A percentile compares a stretch with the other conserved stretches of the same genome.
Conservation (phyloP, 2,329 filamentous ascomycete genomes). For the Raffaelea ambrosiae region DNA sequence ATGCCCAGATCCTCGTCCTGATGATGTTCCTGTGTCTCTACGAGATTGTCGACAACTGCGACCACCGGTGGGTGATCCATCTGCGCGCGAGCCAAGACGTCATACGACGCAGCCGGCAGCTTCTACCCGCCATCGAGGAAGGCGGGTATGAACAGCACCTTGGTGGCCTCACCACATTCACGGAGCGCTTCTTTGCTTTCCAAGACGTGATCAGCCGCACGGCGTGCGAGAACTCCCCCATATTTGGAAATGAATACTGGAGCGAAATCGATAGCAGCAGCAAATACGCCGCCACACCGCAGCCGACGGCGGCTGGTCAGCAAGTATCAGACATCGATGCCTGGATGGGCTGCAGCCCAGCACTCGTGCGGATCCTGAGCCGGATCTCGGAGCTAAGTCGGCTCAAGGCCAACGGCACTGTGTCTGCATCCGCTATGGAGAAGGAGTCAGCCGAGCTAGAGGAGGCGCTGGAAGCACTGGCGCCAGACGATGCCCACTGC, state of each 20-base stretch:
- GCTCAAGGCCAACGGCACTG: neutral
- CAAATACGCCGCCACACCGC: no score
- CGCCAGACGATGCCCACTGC: no score
- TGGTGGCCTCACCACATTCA: neutral
- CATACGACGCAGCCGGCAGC: neutral
- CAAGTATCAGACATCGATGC: neutral
- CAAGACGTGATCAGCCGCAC: slow-evolving; percentile 3
- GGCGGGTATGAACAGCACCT: neutral
- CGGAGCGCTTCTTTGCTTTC: slow-evolving; percentile 4
- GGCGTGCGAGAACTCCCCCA: slow-evolving; percentile 1
- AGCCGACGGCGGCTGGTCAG: neutral
- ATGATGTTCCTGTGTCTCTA: slow-evolving; percentile 5
- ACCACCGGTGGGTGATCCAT: slow-evolving; percentile 4
- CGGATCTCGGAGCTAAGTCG: slow-evolving; percentile 1
- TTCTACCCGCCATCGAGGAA: neutral
- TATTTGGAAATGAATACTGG: slow-evolving; percentile 2
- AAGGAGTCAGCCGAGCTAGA: neutral
- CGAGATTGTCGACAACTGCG: slow-evolving; percentile 5
- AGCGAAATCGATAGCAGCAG: neutral
- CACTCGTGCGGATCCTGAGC: neutral
- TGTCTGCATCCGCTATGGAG: neutral
- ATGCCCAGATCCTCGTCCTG: slow-evolving; percentile 1
- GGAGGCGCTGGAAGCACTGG: neutral
- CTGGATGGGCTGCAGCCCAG: slow-evolving; percentile 2
- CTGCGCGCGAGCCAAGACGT: slow-evolving; percentile 3